Conservation (phyloP, 1,139 yeast genomes). For the Oligophagozyma castellii region DNA sequence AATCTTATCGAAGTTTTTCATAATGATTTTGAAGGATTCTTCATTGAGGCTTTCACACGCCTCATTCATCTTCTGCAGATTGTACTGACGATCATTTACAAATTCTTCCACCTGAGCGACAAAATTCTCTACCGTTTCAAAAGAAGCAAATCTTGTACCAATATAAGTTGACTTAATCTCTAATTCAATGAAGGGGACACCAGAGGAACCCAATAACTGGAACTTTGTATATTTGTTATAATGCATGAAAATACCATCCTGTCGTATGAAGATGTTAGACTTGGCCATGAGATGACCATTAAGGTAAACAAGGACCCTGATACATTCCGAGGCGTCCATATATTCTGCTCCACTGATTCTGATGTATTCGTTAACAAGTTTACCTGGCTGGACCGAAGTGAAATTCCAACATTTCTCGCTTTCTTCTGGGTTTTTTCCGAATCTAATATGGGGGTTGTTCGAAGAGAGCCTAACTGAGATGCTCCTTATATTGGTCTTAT, state of each 20-base stretch:
- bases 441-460: conserved; percentile 33
- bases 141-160: conserved; percentile 56
- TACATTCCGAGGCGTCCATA: conserved; percentile 34
- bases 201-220: conserved; percentile 19
- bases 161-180: conserved; percentile 53
- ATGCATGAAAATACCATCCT: conserved; percentile 28
- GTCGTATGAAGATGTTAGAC: conserved; percentile 25
- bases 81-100: too few species aligned
- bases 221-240: conserved; percentile 21
- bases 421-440: conserved; percentile 54
- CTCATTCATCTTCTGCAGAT: too few species aligned
- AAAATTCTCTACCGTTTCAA: too few species aligned
- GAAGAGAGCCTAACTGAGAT: conserved; percentile 36
- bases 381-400: conserved; percentile 64
- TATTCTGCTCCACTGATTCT: conserved; percentile 43
- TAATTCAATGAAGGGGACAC: conserved; percentile 28
- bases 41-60: too few species aligned
- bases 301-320: conserved; percentile 45
- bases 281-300: conserved; percentile 54
- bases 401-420: conserved; percentile 52
- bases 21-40: too few species aligned
- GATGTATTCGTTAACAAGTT: conserved; percentile 57
- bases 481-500: conserved; percentile 20
- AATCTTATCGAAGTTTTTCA: too few species aligned
- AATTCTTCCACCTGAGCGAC: too few species aligned